Base-by-base conservation (phyloP, 2,329 filamentous ascomycete species). In the Nemania serpens region DNA sequence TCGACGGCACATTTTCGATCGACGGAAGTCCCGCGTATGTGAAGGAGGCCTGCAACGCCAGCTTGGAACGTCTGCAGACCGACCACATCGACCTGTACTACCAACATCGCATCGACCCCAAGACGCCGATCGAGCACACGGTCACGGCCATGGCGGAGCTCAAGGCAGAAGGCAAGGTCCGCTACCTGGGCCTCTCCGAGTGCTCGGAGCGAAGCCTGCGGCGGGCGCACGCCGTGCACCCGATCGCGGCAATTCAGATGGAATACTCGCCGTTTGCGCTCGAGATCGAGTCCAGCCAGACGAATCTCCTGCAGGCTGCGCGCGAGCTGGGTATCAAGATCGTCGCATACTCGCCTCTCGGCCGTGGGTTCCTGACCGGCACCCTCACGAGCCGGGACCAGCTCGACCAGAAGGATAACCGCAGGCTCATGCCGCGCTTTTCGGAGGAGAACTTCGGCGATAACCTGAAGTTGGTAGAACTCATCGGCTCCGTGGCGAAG, bases 331-430 rank as follows among this genome's bases (percentile, higher is more conserved):
- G 84, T 2, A 74, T 84, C 6, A 76, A 80, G 2, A 74, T 84
- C 15, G 78, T 87, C 1, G 80, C 81, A 1, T 86, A 84, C 72
- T 81, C 79, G 20, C 84, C 84, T 1, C 78, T 87, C 6, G 83
- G 83, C 7, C 79, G 83, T 2, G 84, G 84, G 1, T 76, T 86
- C 64, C 69, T 86, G 12, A 80, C 80, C 1, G 82, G 82, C 5
- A 64, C 75, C 1, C 78, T 82, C 66, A 74, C 75, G 45, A 78
- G 73, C 29, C 73, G 71, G 0, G 75, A 74, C 6, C 81, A 84
- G 66, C 76, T 85, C 29, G 72, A 70, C 11, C 57, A 63, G n/a
- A 62, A 52, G 1, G 81, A 84, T 64, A 63, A 73, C n/a, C 74
- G 78, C 9, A 72, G 70, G 13, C 39, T 59, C 13, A 69, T 77